Evolutionary conservation across 768 basidiomycete genomes (phyloP), one percentile per base, ranked within the genome.

Genomic region (Amanita subjunquillea): DNA sequence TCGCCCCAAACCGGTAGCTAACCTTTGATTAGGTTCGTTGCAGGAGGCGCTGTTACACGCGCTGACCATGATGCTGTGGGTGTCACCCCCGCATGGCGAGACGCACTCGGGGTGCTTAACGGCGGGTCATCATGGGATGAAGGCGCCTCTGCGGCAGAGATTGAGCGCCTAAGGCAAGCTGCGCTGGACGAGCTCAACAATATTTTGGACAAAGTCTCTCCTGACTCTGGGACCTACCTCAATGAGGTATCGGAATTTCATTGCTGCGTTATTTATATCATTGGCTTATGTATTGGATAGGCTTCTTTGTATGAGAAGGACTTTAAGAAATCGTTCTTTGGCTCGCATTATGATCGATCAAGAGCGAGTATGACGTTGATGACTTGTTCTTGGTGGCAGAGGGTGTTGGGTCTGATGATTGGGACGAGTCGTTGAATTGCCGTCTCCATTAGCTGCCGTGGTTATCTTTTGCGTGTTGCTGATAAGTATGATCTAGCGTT

Each of bases 361-460:
- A 79, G 58, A 32, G 49, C 4, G 66, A 60, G 54, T 75, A 76
- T 48, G 78, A 81, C 59, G 71, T 75, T 0, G 51, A 62, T 9
- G 65, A 59, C 23, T 50, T 79, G 9, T 80, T 79, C 57, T 60
- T 78, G 4, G 73, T 78, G 15, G 53, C 60, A 0, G 61, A 65
- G 20, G 79, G 77, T 1, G 74, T 80, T 1, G 77, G 75, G 0
- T 74, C 74, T 3, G 75, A 79, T 17, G 67, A 74, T 1, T 79
- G 76, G 76, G 48, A 50, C 15, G n/a, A 39, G 29, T 50, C 25
- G 6, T 13, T 50, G 37, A 30, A 49, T 37, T 49, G 74, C 76
- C 56, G 51, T 43, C 47, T 39, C 53, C 17, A 17, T 17, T 39
- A 20, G 54, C 67, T 25, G 57, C 30, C 17, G 17, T 17, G 17